Evolutionary conservation across 2,329 filamentous ascomycete genomes (phyloP), one percentile per base, ranked within the genome.

Genomic region (Nothomitra cinnamomea): DNA sequence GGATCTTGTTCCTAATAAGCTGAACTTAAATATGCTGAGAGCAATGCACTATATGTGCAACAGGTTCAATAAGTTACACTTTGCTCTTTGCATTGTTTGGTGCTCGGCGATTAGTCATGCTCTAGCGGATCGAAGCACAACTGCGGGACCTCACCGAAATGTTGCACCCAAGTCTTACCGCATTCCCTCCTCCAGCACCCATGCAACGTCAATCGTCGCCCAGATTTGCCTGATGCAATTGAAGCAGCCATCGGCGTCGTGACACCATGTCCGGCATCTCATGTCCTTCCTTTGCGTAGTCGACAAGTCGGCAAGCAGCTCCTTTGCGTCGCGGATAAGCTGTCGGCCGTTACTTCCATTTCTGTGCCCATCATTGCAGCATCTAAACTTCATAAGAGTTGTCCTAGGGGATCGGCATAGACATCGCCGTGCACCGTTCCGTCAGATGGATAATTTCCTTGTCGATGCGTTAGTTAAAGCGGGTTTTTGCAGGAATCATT

Each of bases 231-330:
- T 17, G 21, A 28, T 48, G 43, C 45, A 35, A 49, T 35, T 35
- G 25, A 35, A 49, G 15, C 19, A 49, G 45, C 25, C 25, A 49
- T 28, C 15, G n/a, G 45, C 45, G 22, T 48, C 43, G 45, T 49
- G 45, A 49, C 76, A 79, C 71, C 61, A 82, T 82, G 79, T 73
- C 68, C 70, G 70, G 65, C 69, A 63, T 74, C 75, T 76, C 77
- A 82, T 83, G 79, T 78, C 75, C 76, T 69, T 73, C 69, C 65
- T 75, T 70, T 72, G 71, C 69, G 70, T 69, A 68, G 70, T 73
- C 67, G 69, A 73, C 65, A 70, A 72, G 71, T 70, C 69, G 62
- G 63, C 66, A 60, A 65, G 67, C 60, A 80, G 7, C 75, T 76
- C 0, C 70, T 76, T 2, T 66, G 74, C 52, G 62, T 82, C 1